These are phyloP conservation scores for Penicillium maclennaniae DNA, from an alignment of 495 filamentous ascomycete genomes.

Conservation along the genomic window DNA sequence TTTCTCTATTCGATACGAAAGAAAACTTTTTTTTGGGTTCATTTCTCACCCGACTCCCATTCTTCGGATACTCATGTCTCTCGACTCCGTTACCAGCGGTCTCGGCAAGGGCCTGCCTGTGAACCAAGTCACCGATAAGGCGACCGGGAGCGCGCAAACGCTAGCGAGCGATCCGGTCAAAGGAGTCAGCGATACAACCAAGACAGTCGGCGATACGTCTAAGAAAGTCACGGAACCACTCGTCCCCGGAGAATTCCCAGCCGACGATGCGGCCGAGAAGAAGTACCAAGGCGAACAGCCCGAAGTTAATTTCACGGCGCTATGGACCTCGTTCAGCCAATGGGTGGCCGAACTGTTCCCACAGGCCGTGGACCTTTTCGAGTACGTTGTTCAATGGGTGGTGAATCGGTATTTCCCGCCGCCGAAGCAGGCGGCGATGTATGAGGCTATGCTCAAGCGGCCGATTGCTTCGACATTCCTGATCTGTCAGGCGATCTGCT, in stretches of 20 bases:
- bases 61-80: conserved; percentile 21
- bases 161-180: conserved; percentile 16
- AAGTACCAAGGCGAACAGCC: conserved; percentile 15
- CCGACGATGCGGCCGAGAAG: conserved; percentile 22
- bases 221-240: conserved; percentile 20
- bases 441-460: conserved; percentile 27
- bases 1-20: neutral
- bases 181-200: conserved; percentile 18
- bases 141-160: conserved; percentile 16
- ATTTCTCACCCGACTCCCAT: neutral
- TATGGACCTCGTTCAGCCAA: conserved; percentile 11
- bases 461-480: conserved; percentile 35
- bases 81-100: conserved; percentile 26
- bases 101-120: conserved; percentile 18
- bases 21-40: neutral
- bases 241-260: conserved; percentile 32
- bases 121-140: conserved; percentile 14
- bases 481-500: conserved; percentile 37
- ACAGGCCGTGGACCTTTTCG: conserved; percentile 28
- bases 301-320: conserved; percentile 17
- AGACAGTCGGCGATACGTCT: conserved; percentile 19
- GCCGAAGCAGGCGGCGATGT: conserved; percentile 27
- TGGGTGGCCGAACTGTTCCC: conserved; percentile 23
- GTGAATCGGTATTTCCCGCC: conserved; percentile 29
- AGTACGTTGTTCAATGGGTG: conserved; percentile 22